Conservation (phyloP, 495 filamentous ascomycete genomes). For the Neurospora sp. region DNA sequence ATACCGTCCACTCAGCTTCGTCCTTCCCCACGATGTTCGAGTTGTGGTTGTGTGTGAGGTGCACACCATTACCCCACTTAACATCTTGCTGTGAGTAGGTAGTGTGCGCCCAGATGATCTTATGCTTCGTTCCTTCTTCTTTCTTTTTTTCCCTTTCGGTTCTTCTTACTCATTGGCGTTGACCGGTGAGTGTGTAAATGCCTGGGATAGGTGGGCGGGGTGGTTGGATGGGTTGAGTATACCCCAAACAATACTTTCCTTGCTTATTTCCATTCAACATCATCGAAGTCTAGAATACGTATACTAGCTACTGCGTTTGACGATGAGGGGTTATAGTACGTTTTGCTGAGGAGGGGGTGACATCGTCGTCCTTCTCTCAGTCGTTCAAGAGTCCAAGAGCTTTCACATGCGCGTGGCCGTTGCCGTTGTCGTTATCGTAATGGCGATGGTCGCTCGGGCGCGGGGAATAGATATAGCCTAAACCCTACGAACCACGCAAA, state of each 20-base stretch:
- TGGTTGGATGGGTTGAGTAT: too few relatives aligned
- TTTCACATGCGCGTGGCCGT: neutral
- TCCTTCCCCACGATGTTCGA: neutral
- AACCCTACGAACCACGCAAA: neutral
- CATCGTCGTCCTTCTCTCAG: neutral
- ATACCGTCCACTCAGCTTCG: neutral
- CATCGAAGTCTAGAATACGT: neutral
- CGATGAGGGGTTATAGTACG: neutral
- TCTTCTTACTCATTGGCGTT: neutral
- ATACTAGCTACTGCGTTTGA: neutral
- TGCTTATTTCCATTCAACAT: neutral
- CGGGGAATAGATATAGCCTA: neutral
- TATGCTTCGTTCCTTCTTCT: neutral
- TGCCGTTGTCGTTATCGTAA: neutral
- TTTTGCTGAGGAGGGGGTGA: neutral
- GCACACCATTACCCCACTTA: neutral
- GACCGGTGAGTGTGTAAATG: neutral
- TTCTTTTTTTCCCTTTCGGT: neutral
- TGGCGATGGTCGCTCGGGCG: neutral
- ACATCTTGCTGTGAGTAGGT: neutral
- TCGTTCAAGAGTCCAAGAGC: neutral
- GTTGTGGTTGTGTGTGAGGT: neutral
- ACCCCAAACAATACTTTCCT: neutral
- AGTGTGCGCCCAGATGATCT: neutral
- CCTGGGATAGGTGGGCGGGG: neutral